Evolutionary conservation across 148 eudicot genomes (phyloP), one percentile per base, ranked within the genome.

Genomic region (Suaeda aralocaspica): DNA sequence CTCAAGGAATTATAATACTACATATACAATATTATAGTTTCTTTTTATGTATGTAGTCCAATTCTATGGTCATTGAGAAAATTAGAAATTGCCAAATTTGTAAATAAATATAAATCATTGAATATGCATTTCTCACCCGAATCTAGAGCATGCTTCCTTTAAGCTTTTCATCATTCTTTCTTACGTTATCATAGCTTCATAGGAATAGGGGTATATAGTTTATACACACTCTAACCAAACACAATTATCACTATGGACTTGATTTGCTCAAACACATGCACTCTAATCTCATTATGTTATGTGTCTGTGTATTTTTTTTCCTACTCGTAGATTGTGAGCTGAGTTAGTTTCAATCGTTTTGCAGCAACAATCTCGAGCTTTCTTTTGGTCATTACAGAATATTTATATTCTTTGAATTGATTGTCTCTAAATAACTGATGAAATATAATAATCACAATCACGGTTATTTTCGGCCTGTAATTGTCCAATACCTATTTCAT

Each of bases 71-170:
- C n/a, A n/a, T n/a, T n/a, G n/a, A n/a, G n/a, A n/a, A n/a, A n/a
- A n/a, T n/a, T n/a, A n/a, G n/a, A n/a, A n/a, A n/a, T n/a, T n/a
- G n/a, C n/a, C n/a, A n/a, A n/a, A n/a, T n/a, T n/a, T n/a, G n/a
- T n/a, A n/a, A n/a, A n/a, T n/a, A n/a, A n/a, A 69, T 69, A 56
- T 69, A 36, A 18, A 30, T 46, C 34, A 45, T 5, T 24, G 18
- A 12, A 53, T 24, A 16, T 21, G 9, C 13, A 24, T 29, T 16
- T 31, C 6, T 13, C 53, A 55, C 71, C 71, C 53, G 51, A 67
- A 74, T 33, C 39, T 59, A 67, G 72, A 71, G 72, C 77, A 74
- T 68, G 77, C 77, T 33, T 48, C 53, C 10, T 24, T 56, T 59
- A 59, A 59, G 64, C 70, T 66, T 73, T 66, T 33, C 39, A 4